Evolutionary conservation across 2,329 filamentous ascomycete genomes (phyloP).

Genomic region (Paecilomyces variotii): DNA sequence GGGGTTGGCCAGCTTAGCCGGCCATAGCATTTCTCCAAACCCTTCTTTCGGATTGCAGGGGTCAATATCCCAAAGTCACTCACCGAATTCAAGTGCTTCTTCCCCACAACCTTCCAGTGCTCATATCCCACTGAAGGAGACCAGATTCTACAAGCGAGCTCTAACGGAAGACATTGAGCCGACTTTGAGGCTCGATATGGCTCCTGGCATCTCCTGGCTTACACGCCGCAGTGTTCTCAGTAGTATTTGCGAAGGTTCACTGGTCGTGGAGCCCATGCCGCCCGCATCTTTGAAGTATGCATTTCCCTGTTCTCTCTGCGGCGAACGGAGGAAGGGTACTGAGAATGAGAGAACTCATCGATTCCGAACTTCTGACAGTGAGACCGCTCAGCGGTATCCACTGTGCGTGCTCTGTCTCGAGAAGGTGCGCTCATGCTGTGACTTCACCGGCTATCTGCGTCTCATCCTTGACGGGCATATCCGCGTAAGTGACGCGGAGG

Average conservation of each 20-base stretch:
- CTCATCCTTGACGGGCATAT: conserved; percentile 91
- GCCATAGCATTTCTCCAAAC: conserved; percentile 38
- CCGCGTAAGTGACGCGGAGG: conserved; percentile 72
- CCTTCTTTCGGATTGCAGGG: conserved; percentile 48
- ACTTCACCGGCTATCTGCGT: conserved; percentile 83
- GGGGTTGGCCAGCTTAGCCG: conserved; percentile 41
- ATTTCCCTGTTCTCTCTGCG: conserved; percentile 75
- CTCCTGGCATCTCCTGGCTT: conserved; percentile 88
- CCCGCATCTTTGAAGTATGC: conserved; percentile 45
- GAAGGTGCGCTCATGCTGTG: conserved; percentile 78
- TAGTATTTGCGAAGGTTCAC: conserved; percentile 72
- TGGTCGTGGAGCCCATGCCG: conserved; percentile 84
- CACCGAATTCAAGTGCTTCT: conserved; percentile 37
- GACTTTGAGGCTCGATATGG: conserved; percentile 78
- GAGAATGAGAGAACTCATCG: conserved; percentile 71
- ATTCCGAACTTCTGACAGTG: conserved; percentile 80
- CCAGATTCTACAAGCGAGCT: conserved; percentile 86
- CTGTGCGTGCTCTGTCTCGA: conserved; percentile 82
- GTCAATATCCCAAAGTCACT: conserved; percentile 51
- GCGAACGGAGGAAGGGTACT: conserved; percentile 66
- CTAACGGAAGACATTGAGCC: conserved; percentile 90
- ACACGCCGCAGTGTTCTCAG: conserved; percentile 76
- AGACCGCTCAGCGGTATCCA: conserved; percentile 80
- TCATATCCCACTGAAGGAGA: conserved; percentile 65
- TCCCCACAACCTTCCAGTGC: conserved; percentile 38